Percentiles rank a stretch among this genome's conserved stretches.
phyloP scores from a whole-genome alignment of 495 filamentous ascomycete genomes.

The Penicillium atrosanguineum region DNA sequence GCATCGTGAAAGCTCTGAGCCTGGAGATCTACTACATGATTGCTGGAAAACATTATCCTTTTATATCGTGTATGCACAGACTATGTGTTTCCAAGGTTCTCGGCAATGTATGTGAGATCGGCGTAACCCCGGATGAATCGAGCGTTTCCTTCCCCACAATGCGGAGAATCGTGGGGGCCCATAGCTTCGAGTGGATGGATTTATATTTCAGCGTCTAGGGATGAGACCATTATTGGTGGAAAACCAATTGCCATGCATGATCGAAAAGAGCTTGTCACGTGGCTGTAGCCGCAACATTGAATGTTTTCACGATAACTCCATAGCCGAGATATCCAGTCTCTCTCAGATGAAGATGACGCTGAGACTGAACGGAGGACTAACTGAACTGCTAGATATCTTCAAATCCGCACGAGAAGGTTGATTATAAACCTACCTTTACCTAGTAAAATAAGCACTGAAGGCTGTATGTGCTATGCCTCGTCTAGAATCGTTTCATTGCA shows the following conservation, averaged over 20 bases:
- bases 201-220: conserved; percentile 11
- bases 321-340: background rate
- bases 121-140: conserved; percentile 1
- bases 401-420: too few relatives aligned
- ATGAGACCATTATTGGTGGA: conserved; percentile 10
- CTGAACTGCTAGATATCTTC: too few relatives aligned
- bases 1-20: conserved; percentile 4
- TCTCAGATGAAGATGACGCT: too few relatives aligned
- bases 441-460: too few relatives aligned
- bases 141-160: conserved; percentile 7
- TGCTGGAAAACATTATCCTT: background rate
- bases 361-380: too few relatives aligned
- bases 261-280: background rate
- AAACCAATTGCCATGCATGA: background rate
- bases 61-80: background rate
- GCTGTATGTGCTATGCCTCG: too few relatives aligned
- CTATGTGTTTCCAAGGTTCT: background rate
- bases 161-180: conserved; percentile 6
- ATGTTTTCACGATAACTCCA: too few relatives aligned
- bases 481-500: too few relatives aligned
- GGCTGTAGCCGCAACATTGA: background rate
- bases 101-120: too few relatives aligned
- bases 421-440: too few relatives aligned
- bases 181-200: conserved; percentile 12
- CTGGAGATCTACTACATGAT: background rate